Conservation (phyloP, 768 basidiomycete genomes). For the Lyophyllum semitale region DNA sequence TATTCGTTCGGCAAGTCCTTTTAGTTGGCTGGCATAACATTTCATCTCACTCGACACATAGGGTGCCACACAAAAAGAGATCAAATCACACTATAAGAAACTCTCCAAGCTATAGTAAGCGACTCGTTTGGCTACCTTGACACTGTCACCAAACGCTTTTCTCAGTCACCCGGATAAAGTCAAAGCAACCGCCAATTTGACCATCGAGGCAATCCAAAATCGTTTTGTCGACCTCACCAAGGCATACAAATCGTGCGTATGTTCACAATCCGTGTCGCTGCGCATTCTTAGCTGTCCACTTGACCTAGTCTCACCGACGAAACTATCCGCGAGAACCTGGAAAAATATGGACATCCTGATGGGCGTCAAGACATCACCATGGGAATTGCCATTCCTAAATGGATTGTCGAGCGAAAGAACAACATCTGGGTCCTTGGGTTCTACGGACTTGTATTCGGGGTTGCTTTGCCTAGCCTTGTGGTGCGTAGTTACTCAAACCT, state of each 20-base stretch:
- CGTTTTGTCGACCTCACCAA: slow-evolving; percentile 94
- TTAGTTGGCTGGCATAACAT: not conserved
- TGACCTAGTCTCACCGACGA: slow-evolving; percentile 83
- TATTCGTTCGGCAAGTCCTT: slow-evolving; percentile 57
- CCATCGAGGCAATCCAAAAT: slow-evolving; percentile 81
- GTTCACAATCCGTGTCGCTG: not conserved
- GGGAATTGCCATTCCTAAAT: slow-evolving; percentile 92
- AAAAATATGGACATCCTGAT: slow-evolving; percentile 91
- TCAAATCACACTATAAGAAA: slow-evolving; percentile 94
- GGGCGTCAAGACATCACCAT: slow-evolving; percentile 93
- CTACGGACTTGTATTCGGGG: slow-evolving; percentile 89
- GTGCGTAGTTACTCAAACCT: slow-evolving; percentile 35
- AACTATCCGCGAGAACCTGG: slow-evolving; percentile 86
- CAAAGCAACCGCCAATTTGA: slow-evolving; percentile 77
- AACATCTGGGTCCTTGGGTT: slow-evolving; percentile 87
- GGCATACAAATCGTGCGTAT: slow-evolving; percentile 88
- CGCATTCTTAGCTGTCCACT: not conserved
- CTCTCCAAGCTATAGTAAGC: slow-evolving; percentile 84
- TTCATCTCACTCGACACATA: slow-evolving; percentile 27
- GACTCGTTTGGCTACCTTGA: not conserved
- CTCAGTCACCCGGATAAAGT: slow-evolving; percentile 96
- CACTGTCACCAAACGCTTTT: not conserved
- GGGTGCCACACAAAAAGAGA: slow-evolving; percentile 81
- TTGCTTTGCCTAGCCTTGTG: slow-evolving; percentile 82
- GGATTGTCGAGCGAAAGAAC: slow-evolving; percentile 92